phyloP scores from a whole-genome alignment of 2,329 filamentous ascomycete species.

The Plenodomus tracheiphilus region DNA sequence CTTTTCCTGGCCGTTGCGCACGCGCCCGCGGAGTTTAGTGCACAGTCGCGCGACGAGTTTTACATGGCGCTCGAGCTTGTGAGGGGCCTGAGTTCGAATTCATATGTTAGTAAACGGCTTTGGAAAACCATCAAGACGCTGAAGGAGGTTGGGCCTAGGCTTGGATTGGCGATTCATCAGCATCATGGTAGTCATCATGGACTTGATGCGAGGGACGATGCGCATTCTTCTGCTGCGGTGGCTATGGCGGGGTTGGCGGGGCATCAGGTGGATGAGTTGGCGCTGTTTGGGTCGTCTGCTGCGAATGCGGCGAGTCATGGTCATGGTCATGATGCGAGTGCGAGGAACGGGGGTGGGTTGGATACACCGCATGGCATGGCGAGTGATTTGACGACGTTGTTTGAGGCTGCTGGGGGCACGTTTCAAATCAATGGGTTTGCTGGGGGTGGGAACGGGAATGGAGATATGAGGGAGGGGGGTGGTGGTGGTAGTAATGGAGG shows the following conservation, averaged over 20 bases:
- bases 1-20: conserved; percentile 78
- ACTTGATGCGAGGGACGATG: too few relatives aligned
- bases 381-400: conserved; percentile 65
- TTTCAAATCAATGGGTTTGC: conserved; percentile 28
- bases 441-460: conserved; percentile 37
- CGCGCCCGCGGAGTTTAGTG: conserved; percentile 71
- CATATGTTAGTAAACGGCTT: conserved; percentile 71
- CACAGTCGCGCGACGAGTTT: conserved; percentile 72
- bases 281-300: too few relatives aligned
- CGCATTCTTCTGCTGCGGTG: conserved; percentile 64
- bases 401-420: conserved; percentile 63
- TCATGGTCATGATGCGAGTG: too few relatives aligned
- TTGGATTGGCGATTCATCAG: conserved; percentile 58
- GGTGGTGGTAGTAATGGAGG: conserved; percentile 30
- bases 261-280: conserved; percentile 62
- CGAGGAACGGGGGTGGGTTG: conserved; percentile 34
- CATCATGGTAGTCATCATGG: conserved; percentile 47
- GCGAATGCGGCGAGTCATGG: too few relatives aligned
- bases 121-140: conserved; percentile 74
- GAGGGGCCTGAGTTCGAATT: conserved; percentile 71
- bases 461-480: neutral
- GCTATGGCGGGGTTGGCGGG: conserved; percentile 69
- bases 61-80: conserved; percentile 77
- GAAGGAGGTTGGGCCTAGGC: conserved; percentile 70
- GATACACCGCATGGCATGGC: conserved; percentile 64